Evolutionary conservation across 1,139 yeast species (phyloP), one percentile per base, ranked within the genome.

Genomic region (Yarrowia galli): DNA sequence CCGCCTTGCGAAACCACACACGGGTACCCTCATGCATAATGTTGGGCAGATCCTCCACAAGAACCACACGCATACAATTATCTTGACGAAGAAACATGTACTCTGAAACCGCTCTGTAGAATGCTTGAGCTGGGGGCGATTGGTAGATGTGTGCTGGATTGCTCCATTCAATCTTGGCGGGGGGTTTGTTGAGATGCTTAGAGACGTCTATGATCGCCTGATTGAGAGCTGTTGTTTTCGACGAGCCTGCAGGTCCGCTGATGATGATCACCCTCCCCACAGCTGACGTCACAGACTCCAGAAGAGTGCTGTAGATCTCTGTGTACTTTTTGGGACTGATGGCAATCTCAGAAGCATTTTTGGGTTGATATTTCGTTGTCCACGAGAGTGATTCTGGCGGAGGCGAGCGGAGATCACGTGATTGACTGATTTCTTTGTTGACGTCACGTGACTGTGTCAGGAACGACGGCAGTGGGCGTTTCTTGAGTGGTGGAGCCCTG

Each of bases 171-270:
- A 61, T 36, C 16, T 18, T 43, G 9, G 54, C 56, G 1, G 40
- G 36, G 5, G 51, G 28, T 32, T 58, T 58, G 1, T 18, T 16
- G 40, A 42, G 42, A 32, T 18, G 32, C 35, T 43, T 28, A 16
- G 51, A 42, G 9, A 61, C 36, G 9, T 61, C 46, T 2, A 25
- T 7, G 15, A 46, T 35, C 13, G 40, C 66, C 15, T 46, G 56
- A 15, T 61, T 38, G 18, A 61, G 36, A 13, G 66, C 35, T 8
- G 66, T 46, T 5, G 46, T 46, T 23, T 61, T 61, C 15, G 56
- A 46, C 1, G 66, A 46, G n/a, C 66, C 66, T 13, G 66, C 54
- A 16, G 66, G 66, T 2, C 66, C 66, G n/a, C 66, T 48, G 22
- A 61, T 15, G 18, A 61, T 38, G 10, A 61, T 8, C 0, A 61